Evolutionary conservation across 176 grass and related monocot genomes (phyloP), one percentile per base, ranked within the genome.

Genomic region (Musa beccarii): DNA sequence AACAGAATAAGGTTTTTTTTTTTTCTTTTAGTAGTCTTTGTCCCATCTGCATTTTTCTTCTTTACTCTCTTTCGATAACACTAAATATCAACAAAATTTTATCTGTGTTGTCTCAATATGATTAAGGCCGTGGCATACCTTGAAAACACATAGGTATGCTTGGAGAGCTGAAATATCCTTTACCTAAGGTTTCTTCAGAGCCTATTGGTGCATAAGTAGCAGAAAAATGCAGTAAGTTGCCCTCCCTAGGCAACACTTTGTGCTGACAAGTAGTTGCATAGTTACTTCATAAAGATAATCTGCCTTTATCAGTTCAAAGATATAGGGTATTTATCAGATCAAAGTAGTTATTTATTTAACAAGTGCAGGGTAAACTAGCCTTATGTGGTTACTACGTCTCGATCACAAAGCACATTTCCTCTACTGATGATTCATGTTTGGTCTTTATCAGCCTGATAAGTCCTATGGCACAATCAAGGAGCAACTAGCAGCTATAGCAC

Each of bases 381-480:
- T 20, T 61, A 17, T 61, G 16, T 1, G 19, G 4, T 61, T 21
- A 8, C 16, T 61, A 6, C 3, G 4, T 43, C 4, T 17, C 9
- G 17, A 61, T 61, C 16, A 61, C 57, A 61, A 61, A 8, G 0
- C 34, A 25, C 34, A 6, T 15, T 68, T 68, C 2, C 24, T 68
- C 34, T 68, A 13, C 3, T 68, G 65, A 68, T 68, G 2, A 68
- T 68, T 26, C 26, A 34, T 68, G 25, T 56, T 61, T 59, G 16
- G 59, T 17, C 16, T 67, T 81, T 68, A 70, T 63, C 84, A 97
- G 93, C 86, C 90, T 78, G 86, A 97, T 53, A 90, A 97, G 75
- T 87, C 93, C 76, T 84, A 77, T 84, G 93, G 93, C 54, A 93
- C 93, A 68, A 85, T 97, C 84, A 97, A 90, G 79, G 90, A 93